Evolutionary conservation across 805 yeast species (phyloP).

Genomic region (Candida cerambycidarum): DNA sequence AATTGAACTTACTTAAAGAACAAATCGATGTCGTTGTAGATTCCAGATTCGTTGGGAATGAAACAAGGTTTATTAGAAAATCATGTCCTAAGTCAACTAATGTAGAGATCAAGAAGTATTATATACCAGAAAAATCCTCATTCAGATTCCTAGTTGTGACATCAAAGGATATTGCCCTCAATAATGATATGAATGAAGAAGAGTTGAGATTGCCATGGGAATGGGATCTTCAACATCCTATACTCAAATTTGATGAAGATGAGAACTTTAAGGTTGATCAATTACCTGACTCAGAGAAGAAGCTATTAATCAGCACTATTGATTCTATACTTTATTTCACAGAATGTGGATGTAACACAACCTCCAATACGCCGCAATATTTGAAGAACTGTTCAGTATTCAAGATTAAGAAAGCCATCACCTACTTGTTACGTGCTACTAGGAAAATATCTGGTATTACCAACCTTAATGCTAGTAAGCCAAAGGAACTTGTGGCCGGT

Average conservation of each 20-base stretch:
- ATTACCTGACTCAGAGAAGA: conserved; percentile 52
- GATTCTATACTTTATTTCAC: conserved; percentile 61
- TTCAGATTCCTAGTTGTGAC: conserved; percentile 60
- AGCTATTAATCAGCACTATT: conserved; percentile 56
- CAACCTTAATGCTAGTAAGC: conserved; percentile 33
- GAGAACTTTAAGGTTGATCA: conserved; percentile 47
- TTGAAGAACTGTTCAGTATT: conserved; percentile 52
- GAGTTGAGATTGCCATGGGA: conserved; percentile 85
- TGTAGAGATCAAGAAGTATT: conserved; percentile 57
- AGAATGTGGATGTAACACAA: conserved; percentile 60
- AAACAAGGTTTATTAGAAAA: conserved; percentile 70
- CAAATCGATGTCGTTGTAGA: conserved; percentile 65
- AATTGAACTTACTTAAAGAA: conserved; percentile 2
- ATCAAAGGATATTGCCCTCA: conserved; percentile 46
- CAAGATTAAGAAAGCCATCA: conserved; percentile 61
- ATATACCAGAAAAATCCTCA: conserved; percentile 36
- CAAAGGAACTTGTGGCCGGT: conserved; percentile 37
- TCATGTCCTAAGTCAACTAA: conserved; percentile 67
- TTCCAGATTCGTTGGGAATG: conserved; percentile 76
- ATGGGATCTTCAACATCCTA: conserved; percentile 83
- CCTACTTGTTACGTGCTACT: conserved; percentile 58
- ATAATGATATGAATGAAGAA: conserved; percentile 45
- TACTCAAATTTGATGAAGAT: conserved; percentile 43
- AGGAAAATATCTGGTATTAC: conserved; percentile 48
- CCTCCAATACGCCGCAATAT: conserved; percentile 27